These are phyloP conservation scores for Tetraselmis chui DNA, from an alignment of 139 green algal species.

Conservation along the genomic window DNA sequence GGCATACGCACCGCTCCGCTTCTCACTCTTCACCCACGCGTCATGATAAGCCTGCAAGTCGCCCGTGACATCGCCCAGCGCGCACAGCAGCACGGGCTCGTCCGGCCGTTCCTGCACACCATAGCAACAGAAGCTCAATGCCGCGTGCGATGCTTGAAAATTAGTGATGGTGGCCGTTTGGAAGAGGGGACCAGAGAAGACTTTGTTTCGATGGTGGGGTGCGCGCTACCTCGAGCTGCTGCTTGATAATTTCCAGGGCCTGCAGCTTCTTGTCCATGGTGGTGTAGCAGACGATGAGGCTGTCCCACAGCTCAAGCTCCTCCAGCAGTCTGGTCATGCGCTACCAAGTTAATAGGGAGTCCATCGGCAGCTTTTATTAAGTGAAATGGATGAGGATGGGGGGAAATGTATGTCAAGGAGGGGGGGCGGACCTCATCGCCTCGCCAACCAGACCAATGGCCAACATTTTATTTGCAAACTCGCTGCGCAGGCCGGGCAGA, in stretches of 20 bases:
- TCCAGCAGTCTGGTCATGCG: slow-evolving; percentile 82
- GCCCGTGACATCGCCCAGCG: slow-evolving; percentile 77
- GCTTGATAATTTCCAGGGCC: slow-evolving; percentile 47
- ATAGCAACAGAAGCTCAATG: too few relatives aligned
- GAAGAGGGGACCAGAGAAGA: too few relatives aligned
- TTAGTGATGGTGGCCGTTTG: background rate
- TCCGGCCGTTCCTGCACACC: slow-evolving; percentile 52
- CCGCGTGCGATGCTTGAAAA: background rate
- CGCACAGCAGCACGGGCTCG: slow-evolving; percentile 79
- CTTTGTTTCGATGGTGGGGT: too few relatives aligned
- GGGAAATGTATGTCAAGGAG: background rate
- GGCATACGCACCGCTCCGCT: slow-evolving; percentile 27
- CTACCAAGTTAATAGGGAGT: too few relatives aligned
- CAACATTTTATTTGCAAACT: slow-evolving; percentile 78
- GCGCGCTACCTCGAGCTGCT: slow-evolving; percentile 45
- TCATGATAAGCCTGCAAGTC: slow-evolving; percentile 61
- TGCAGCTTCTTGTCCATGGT: slow-evolving; percentile 73
- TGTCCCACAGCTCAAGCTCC: slow-evolving; percentile 81
- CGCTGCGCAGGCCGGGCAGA: slow-evolving; percentile 46
- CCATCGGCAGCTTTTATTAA: too few relatives aligned
- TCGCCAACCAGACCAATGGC: slow-evolving; percentile 67
- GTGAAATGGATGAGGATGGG: background rate
- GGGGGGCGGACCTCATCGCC: slow-evolving; percentile 1
- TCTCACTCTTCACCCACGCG: slow-evolving; percentile 66
- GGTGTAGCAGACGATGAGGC: slow-evolving; percentile 79